phyloP scores from a whole-genome alignment of 495 filamentous ascomycete genomes.

The Trichoderma virens region DNA sequence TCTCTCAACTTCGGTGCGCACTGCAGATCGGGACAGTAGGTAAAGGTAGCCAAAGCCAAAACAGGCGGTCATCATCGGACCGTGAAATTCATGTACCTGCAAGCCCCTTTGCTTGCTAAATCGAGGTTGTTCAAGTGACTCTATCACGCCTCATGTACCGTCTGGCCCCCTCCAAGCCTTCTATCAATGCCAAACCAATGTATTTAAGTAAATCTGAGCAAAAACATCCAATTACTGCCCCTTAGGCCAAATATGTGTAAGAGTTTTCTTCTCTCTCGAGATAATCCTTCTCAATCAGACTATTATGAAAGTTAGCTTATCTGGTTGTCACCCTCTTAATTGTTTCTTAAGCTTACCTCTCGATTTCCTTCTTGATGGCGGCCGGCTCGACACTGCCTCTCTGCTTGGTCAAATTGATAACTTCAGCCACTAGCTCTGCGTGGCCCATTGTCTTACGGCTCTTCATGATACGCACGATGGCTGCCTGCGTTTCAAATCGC shows the following conservation, averaged over 20 bases:
- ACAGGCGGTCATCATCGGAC: too few species aligned
- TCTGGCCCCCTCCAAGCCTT: not conserved
- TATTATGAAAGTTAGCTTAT: constrained; percentile 22
- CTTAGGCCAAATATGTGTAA: constrained; percentile 77
- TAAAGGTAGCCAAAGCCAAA: too few species aligned
- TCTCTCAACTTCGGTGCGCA: too few species aligned
- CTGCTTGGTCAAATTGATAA: constrained; percentile 79
- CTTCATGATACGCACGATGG: constrained; percentile 98
- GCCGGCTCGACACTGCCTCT: constrained; percentile 73
- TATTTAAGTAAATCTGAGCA: not conserved
- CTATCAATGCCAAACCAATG: not conserved
- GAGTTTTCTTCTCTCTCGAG: constrained; percentile 75
- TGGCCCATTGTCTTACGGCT: constrained; percentile 79
- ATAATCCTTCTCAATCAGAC: constrained; percentile 93
- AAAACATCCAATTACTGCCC: not conserved
- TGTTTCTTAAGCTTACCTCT: constrained; percentile 55
- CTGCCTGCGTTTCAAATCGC: constrained; percentile 93
- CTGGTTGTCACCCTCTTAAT: constrained; percentile 8
- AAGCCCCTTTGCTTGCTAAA: not conserved
- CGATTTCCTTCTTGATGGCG: constrained; percentile 95
- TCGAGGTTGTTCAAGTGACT: not conserved
- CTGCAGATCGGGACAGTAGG: too few species aligned
- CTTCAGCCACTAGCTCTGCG: constrained; percentile 71
- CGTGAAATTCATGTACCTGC: not conserved
- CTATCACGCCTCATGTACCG: not conserved